These are phyloP conservation scores for Zasmidium citrigriseum DNA, from an alignment of 2,329 filamentous ascomycete genomes.

Conservation along the genomic window DNA sequence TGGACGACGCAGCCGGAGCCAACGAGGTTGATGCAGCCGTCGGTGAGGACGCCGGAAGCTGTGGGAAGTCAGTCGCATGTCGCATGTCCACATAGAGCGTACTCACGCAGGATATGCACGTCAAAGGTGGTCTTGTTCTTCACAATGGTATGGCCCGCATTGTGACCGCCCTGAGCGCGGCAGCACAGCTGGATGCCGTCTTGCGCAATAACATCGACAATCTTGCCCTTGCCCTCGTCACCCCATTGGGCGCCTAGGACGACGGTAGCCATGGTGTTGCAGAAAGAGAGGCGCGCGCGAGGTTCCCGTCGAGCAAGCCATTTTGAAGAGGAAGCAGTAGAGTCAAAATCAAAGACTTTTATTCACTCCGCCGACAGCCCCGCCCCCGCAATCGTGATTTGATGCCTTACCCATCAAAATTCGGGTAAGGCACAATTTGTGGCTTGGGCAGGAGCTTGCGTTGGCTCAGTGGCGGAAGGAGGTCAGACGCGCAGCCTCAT, in stretches of 20 bases:
- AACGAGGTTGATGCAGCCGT: constrained; percentile 70
- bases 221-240: constrained; percentile 61
- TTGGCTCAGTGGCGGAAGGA: background rate
- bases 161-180: constrained; percentile 62
- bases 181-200: constrained; percentile 58
- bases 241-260: constrained; percentile 64
- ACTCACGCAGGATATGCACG: constrained; percentile 58
- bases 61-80: constrained; percentile 15
- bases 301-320: constrained; percentile 20
- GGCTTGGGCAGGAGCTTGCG: background rate
- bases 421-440: too few species aligned
- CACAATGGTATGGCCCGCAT: constrained; percentile 54
- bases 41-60: constrained; percentile 71
- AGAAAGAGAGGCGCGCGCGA: background rate
- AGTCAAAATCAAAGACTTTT: background rate
- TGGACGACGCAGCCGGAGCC: constrained; percentile 68
- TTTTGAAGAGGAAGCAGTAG: constrained; percentile 20
- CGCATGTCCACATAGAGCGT: constrained; percentile 1
- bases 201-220: constrained; percentile 49
- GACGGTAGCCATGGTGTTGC: constrained; percentile 50
- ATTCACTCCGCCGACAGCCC: background rate
- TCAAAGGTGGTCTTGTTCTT: constrained; percentile 49
- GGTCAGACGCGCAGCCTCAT: background rate
- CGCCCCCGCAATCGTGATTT: background rate
- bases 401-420: constrained; percentile 5